Conservation (phyloP, 2,329 filamentous ascomycete genomes). For the Pseudocercospora crystallina region DNA sequence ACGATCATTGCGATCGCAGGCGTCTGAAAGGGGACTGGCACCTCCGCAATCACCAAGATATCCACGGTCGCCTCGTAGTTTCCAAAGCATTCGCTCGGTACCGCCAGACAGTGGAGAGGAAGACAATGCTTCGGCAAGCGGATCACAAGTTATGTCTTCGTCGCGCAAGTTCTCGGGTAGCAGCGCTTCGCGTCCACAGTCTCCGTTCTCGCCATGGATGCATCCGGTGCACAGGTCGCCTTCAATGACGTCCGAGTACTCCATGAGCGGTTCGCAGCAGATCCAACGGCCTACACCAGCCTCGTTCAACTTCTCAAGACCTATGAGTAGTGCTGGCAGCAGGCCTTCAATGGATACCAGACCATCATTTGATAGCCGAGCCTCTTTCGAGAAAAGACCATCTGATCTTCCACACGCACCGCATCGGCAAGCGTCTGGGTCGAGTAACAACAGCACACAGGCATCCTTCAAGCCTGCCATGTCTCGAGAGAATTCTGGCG, state of each 20-base stretch:
- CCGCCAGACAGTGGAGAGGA: conserved; percentile 61
- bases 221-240: conserved; percentile 72
- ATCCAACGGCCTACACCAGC: conserved; percentile 16
- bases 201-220: conserved; percentile 63
- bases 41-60: conserved; percentile 38
- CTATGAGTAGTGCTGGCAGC: conserved; percentile 67
- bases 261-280: conserved; percentile 52
- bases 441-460: conserved; percentile 27
- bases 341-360: conserved; percentile 38
- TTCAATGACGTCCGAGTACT: conserved; percentile 80
- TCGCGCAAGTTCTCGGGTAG: conserved; percentile 77
- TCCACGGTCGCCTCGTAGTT: conserved; percentile 42
- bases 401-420: conserved; percentile 15
- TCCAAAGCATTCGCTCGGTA: conserved; percentile 49
- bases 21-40: conserved; percentile 25
- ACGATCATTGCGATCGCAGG: conserved; percentile 22
- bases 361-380: conserved; percentile 39
- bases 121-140: conserved; percentile 58
- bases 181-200: conserved; percentile 59
- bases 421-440: conserved; percentile 25
- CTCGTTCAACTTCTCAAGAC: conserved; percentile 81
- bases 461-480: conserved; percentile 24
- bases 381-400: conserved; percentile 26
- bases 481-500: conserved; percentile 42
- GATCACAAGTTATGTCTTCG: conserved; percentile 59